Conservation (phyloP, 2,329 filamentous ascomycete species). For the Epichloe sp. region DNA sequence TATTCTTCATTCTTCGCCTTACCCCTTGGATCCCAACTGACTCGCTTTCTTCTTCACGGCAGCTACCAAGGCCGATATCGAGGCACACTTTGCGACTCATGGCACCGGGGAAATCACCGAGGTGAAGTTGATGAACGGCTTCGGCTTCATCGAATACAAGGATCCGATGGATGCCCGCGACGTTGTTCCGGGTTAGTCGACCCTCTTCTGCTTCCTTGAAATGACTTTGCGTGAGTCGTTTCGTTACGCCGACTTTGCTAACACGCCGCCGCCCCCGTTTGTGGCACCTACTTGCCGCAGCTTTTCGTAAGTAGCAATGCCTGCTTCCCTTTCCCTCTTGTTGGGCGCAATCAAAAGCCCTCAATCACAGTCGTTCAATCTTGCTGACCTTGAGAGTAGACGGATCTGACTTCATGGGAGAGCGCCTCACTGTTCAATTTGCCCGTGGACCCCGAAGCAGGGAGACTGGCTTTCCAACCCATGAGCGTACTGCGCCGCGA, state of each 20-base stretch:
- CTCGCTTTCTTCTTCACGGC: constrained; percentile 25
- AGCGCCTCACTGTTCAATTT: constrained; percentile 95
- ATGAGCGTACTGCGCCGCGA: constrained; percentile 51
- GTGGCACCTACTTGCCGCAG: constrained; percentile 21
- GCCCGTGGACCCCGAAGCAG: constrained; percentile 66
- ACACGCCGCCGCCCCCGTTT: constrained; percentile 1
- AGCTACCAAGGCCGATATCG: constrained; percentile 96
- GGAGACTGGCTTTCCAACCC: constrained; percentile 34
- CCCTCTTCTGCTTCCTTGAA: neutral
- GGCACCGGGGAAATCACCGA: constrained; percentile 96
- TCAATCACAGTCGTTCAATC: neutral
- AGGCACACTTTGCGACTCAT: constrained; percentile 89
- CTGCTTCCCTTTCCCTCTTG: neutral
- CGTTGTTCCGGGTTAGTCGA: constrained; percentile 79
- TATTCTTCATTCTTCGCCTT: constrained; percentile 9
- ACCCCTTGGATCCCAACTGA: constrained; percentile 26
- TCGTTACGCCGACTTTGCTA: constrained; percentile 3
- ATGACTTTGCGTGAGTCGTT: neutral
- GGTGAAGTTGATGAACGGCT: constrained; percentile 99
- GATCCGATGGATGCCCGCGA: constrained; percentile 96
- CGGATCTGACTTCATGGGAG: constrained; percentile 95
- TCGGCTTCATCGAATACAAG: constrained; percentile 99
- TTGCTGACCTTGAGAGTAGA: constrained; percentile 38
- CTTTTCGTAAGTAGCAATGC: constrained; percentile 43
- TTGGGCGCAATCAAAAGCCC: neutral